These are phyloP conservation scores for Papilionanthe hybrid DNA, from an alignment of 116 monocot species.

Conservation along the genomic window DNA sequence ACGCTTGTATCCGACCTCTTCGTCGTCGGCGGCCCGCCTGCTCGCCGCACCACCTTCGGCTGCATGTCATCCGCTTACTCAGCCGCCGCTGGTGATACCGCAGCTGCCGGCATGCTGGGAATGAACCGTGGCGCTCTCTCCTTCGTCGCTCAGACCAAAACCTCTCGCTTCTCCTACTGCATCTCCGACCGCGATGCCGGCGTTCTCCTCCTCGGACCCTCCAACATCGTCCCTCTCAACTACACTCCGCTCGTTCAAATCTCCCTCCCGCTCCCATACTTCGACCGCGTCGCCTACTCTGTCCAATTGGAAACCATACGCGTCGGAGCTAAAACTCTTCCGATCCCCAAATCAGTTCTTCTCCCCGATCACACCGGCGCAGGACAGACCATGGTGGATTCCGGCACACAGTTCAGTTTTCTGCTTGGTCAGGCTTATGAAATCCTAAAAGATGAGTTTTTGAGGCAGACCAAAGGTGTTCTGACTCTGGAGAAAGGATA, in stretches of 20 bases:
- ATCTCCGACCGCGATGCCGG: slow-evolving; percentile 63
- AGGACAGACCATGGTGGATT: slow-evolving; percentile 97
- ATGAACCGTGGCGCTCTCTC: slow-evolving; percentile 87
- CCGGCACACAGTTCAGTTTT: slow-evolving; percentile 94
- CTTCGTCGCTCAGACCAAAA: slow-evolving; percentile 65
- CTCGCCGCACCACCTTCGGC: slow-evolving; percentile 44
- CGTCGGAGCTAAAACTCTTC: slow-evolving; percentile 48
- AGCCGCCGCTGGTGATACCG: slow-evolving; percentile 21
- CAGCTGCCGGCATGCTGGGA: slow-evolving; percentile 59
- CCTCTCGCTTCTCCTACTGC: slow-evolving; percentile 70
- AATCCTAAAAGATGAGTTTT: slow-evolving; percentile 62
- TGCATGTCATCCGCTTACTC: slow-evolving; percentile 56
- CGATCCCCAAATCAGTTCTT: slow-evolving; percentile 78
- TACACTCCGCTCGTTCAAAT: slow-evolving; percentile 81
- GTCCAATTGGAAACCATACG: slow-evolving; percentile 78
- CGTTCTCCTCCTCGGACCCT: slow-evolving; percentile 63
- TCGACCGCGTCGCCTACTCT: slow-evolving; percentile 88
- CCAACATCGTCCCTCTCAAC: slow-evolving; percentile 43
- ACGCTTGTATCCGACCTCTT: slow-evolving; percentile 57
- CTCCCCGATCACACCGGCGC: slow-evolving; percentile 93
- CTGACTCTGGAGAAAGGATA: slow-evolving; percentile 48
- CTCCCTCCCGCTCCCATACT: slow-evolving; percentile 79
- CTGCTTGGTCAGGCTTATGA: slow-evolving; percentile 81
- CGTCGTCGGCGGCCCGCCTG: slow-evolving; percentile 32
- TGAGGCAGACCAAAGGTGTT: slow-evolving; percentile 37